Base-by-base conservation (phyloP, 495 filamentous ascomycete species). In the Aspergillus cavernicola region DNA sequence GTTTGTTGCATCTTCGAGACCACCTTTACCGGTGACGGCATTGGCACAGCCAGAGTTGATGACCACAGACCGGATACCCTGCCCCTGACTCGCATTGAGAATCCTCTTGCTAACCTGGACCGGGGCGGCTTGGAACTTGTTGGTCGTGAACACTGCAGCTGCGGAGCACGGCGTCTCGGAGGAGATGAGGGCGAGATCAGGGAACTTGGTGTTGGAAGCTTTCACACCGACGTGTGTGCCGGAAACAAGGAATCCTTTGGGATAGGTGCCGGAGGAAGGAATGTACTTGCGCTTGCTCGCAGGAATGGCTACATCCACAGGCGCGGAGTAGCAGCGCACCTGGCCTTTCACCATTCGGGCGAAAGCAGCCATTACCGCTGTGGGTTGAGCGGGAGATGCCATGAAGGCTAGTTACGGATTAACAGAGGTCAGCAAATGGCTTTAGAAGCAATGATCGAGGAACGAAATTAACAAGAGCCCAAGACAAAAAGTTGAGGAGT, bases 11-110 rank as follows among this genome's bases (percentile, higher is more conserved):
- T 97, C 92, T 63, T 96, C 88, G 56, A 95, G 69, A 2, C 93
- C 93, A 20, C 87, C 87, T 66, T 87, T 92, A 33, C 93, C 93
- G 2, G 93, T 99, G 26, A 99, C 92, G 4, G 93, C 95, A 79
- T 99, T 99, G 48, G 93, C 93, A 63, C 92, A 96, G 37, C 93
- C 95, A 24, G 89, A 90, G 71, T 99, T 99, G 70, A 96, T 86
- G 15, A 99, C 82, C 22, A 99, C 83, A 19, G 86, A 85, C 47
- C 85, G 80, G 50, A 97, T 78, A 0, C 88, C 89, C 40, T 79
- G 70, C 31, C 90, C 89, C 11, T 76, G 71, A 53, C 82, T 79
- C 52, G 73, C 74, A 57, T 82, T 68, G 43, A 97, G 71, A 51
- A 87, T 85, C 46, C 85, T 73, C 52, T 83, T 79, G 64, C 86